A percentile compares a stretch with the other conserved stretches of the same genome.
phyloP scores from a whole-genome alignment of 176 grass and related monocot species.

The Hyparrhenia diplandra region DNA sequence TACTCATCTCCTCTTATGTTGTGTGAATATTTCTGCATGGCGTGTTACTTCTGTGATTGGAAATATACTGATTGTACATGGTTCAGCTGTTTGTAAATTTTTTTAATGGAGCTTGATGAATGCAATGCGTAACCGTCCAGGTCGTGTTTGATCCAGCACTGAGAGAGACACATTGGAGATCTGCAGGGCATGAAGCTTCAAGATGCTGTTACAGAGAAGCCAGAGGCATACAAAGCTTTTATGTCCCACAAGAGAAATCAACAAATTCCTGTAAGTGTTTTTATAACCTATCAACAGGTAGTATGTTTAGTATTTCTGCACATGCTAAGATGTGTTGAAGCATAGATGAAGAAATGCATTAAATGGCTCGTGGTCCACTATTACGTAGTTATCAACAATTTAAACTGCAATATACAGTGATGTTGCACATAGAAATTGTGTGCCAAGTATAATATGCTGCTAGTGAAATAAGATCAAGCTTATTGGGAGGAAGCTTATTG shows the following conservation, averaged over 20 bases:
- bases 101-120: background rate
- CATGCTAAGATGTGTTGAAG: background rate
- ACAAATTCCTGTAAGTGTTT: slow-evolving; percentile 67
- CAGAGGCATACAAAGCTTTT: slow-evolving; percentile 69
- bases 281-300: background rate
- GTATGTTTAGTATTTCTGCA: background rate
- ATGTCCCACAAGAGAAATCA: slow-evolving; percentile 60
- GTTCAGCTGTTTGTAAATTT: slow-evolving; percentile 1
- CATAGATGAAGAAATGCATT: background rate
- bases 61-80: background rate
- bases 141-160: slow-evolving; percentile 58
- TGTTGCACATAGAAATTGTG: background rate
- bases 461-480: background rate
- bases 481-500: background rate
- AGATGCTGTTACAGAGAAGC: slow-evolving; percentile 56
- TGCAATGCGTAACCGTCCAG: slow-evolving; percentile 14
- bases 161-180: slow-evolving; percentile 80
- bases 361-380: background rate
- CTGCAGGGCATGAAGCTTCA: slow-evolving; percentile 67
- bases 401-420: background rate
- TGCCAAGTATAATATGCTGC: background rate
- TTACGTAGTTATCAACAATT: background rate
- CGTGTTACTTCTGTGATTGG: background rate
- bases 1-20: background rate
- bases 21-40: background rate